Percentiles rank a stretch among this genome's conserved stretches.
These are phyloP conservation scores for Biscogniauxia marginata DNA, from an alignment of 2,329 filamentous ascomycete species.

Conservation along the genomic window DNA sequence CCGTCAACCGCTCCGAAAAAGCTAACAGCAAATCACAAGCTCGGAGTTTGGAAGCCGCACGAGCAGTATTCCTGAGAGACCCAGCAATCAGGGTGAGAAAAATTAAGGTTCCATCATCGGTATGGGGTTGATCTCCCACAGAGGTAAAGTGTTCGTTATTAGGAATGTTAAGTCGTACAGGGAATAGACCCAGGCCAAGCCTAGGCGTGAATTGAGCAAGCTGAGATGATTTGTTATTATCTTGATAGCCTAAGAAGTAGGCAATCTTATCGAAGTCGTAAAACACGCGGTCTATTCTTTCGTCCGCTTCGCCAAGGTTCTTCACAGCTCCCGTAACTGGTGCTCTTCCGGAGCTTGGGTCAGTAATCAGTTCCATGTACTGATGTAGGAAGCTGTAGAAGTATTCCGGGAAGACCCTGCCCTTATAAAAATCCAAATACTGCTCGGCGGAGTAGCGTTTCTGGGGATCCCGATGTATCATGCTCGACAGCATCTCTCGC, in stretches of 20 bases:
- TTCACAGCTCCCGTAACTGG: constrained; percentile 65
- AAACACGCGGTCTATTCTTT: constrained; percentile 89
- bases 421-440: constrained; percentile 88
- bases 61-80: constrained; percentile 83
- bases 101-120: constrained; percentile 88
- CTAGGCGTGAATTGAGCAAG: constrained; percentile 41
- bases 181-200: constrained; percentile 65
- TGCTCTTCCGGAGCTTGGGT: constrained; percentile 77
- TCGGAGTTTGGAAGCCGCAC: constrained; percentile 80
- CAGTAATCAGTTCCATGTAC: constrained; percentile 94
- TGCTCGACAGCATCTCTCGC: constrained; percentile 85
- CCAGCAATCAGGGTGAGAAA: constrained; percentile 88
- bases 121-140: constrained; percentile 57
- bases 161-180: constrained; percentile 81
- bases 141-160: constrained; percentile 74
- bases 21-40: constrained; percentile 90
- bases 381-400: constrained; percentile 98
- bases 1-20: constrained; percentile 86
- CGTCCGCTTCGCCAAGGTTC: constrained; percentile 84
- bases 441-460: constrained; percentile 91
- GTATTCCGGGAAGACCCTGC: constrained; percentile 90
- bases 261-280: constrained; percentile 98
- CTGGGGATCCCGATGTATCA: constrained; percentile 93
- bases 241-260: constrained; percentile 80
- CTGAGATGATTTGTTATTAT: constrained; percentile 38